Percentiles rank a stretch among this genome's conserved stretches.
phyloP scores from a whole-genome alignment of 169 alveolate genomes.

The Theileria orientalis region DNA sequence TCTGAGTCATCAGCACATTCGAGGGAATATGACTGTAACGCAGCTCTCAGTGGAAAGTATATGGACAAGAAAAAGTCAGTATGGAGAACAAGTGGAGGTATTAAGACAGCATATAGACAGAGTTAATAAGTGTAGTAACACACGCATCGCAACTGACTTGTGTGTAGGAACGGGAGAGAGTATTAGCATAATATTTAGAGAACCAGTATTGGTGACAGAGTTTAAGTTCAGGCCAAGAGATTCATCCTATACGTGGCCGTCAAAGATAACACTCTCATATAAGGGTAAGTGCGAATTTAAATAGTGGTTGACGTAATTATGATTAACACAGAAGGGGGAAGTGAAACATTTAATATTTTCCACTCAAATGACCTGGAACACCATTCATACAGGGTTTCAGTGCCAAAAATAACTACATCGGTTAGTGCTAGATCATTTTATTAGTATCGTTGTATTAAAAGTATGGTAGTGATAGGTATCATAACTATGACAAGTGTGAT shows the following conservation, averaged over 20 bases:
- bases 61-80: constrained; percentile 60
- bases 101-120: no score
- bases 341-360: constrained; percentile 57
- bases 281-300: no score
- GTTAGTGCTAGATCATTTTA: constrained; percentile 27
- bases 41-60: constrained; percentile 63
- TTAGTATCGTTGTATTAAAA: no score
- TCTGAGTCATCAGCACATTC: constrained; percentile 42
- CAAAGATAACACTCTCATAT: constrained; percentile 61
- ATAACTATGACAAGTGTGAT: no score
- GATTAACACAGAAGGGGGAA: constrained; percentile 41
- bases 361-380: constrained; percentile 67
- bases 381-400: constrained; percentile 53
- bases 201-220: constrained; percentile 64
- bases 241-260: constrained; percentile 69
- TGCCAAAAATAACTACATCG: constrained; percentile 60
- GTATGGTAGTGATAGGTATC: no score
- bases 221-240: constrained; percentile 70
- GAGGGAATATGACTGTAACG: constrained; percentile 62
- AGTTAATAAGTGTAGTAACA: neutral
- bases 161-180: constrained; percentile 64
- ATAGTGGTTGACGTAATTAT: neutral
- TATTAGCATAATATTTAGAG: constrained; percentile 56
- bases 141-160: neutral
- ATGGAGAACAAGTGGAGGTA: constrained; percentile 64